These are phyloP conservation scores for Acanthamoeba rhysodes DNA, from an alignment of 208 protist species.

Conservation along the genomic window DNA sequence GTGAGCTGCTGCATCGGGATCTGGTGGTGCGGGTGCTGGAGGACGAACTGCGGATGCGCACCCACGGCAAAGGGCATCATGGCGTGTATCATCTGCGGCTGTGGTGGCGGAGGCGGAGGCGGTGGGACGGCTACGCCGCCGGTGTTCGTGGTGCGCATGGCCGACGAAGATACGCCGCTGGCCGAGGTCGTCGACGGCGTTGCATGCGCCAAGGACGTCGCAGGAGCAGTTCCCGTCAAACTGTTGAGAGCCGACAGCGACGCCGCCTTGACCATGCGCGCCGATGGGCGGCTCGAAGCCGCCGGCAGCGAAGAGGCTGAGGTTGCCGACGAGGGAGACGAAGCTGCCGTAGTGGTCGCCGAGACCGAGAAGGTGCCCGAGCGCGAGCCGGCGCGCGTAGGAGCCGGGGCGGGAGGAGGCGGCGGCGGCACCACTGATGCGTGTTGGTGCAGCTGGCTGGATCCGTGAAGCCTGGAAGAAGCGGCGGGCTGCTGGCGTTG, in stretches of 20 bases:
- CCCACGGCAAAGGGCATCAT: constrained; percentile 36
- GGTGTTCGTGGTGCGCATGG: background rate
- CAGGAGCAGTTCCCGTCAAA: too few species aligned
- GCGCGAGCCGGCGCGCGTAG: too few species aligned
- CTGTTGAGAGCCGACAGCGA: too few species aligned
- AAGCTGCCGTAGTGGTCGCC: too few species aligned
- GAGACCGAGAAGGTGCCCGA: too few species aligned
- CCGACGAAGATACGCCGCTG: background rate
- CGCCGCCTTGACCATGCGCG: too few species aligned
- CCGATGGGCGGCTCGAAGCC: background rate
- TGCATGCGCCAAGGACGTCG: too few species aligned
- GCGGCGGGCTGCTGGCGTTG: background rate
- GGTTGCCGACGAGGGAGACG: background rate
- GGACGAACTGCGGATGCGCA: background rate
- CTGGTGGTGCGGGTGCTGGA: background rate
- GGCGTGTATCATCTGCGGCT: background rate
- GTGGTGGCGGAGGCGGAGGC: background rate
- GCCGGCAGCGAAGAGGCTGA: background rate
- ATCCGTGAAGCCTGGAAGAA: background rate
- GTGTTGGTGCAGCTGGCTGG: background rate
- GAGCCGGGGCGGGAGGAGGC: too few species aligned
- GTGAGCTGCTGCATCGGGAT: background rate
- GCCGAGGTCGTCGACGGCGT: too few species aligned
- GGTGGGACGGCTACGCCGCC: background rate
- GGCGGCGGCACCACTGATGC: background rate